phyloP scores from a whole-genome alignment of 768 basidiomycete genomes.

The Filobasidium wieringae region DNA sequence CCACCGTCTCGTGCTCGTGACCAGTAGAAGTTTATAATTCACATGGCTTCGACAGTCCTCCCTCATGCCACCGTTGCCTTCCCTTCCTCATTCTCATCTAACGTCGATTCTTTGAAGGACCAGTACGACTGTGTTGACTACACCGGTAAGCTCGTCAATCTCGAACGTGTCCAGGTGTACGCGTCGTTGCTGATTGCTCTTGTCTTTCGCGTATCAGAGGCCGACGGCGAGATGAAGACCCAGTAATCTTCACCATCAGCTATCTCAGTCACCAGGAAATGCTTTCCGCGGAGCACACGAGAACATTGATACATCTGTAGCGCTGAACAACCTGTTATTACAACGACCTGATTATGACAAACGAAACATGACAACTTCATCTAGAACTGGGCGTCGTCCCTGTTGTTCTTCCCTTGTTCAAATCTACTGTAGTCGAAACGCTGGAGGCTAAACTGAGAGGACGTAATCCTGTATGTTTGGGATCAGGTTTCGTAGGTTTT shows the following conservation, averaged over 20 bases:
- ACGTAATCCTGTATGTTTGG: background rate
- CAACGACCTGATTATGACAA: background rate
- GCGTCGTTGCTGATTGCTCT: no score
- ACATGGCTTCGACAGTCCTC: background rate
- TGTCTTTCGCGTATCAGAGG: background rate
- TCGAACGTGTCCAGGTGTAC: no score
- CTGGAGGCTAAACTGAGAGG: background rate
- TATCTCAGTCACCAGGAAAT: background rate
- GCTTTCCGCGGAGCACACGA: background rate
- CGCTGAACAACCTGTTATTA: background rate
- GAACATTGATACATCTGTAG: background rate
- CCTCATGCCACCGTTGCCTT: background rate
- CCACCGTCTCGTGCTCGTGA: background rate
- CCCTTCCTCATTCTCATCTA: background rate
- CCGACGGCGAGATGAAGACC: background rate
- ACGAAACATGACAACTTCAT: background rate
- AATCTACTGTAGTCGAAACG: background rate
- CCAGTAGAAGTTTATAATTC: background rate
- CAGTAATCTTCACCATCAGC: background rate
- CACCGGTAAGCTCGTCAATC: background rate
- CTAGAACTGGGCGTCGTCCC: background rate
- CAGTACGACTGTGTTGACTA: background rate
- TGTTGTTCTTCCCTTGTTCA: background rate
- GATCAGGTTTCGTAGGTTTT: background rate
- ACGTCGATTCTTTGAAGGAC: background rate